A percentile compares a stretch with the other conserved stretches of the same genome.
Conservation (phyloP, 305 asterid genomes). For the Solanum hybrid region DNA sequence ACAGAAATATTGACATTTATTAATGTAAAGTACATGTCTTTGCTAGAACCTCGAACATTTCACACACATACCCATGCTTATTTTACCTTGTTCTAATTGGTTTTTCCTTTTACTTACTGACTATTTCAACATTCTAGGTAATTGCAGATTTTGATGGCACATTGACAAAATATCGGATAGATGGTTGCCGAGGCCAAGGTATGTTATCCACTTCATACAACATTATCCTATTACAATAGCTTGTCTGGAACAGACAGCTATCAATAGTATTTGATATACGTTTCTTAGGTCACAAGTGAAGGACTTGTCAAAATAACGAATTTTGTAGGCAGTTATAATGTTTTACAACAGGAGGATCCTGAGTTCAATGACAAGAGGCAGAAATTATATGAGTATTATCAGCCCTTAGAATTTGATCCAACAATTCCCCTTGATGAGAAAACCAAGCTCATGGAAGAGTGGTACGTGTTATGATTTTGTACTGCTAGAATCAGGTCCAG, state of each 20-base stretch:
- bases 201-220: conserved; percentile 18
- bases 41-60: not conserved
- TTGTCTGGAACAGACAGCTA: not conserved
- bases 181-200: conserved; percentile 84
- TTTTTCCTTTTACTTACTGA: not conserved
- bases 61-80: not conserved
- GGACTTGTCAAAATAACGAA: conserved; percentile 16
- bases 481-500: not conserved
- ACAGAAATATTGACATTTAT: not conserved
- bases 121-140: conserved; percentile 33
- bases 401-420: conserved; percentile 82
- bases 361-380: conserved; percentile 79
- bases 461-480: conserved; percentile 38
- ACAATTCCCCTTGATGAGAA: conserved; percentile 70
- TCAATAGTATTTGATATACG: not conserved
- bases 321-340: conserved; percentile 72
- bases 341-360: conserved; percentile 69
- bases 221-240: not conserved
- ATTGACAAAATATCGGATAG: conserved; percentile 61
- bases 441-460: conserved; percentile 88
- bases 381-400: conserved; percentile 61
- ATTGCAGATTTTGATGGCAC: conserved; percentile 96
- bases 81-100: not conserved
- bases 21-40: not conserved
- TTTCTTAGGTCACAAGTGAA: not conserved